Conservation (phyloP, 2,329 filamentous ascomycete genomes). For the Fusarium sp. region DNA sequence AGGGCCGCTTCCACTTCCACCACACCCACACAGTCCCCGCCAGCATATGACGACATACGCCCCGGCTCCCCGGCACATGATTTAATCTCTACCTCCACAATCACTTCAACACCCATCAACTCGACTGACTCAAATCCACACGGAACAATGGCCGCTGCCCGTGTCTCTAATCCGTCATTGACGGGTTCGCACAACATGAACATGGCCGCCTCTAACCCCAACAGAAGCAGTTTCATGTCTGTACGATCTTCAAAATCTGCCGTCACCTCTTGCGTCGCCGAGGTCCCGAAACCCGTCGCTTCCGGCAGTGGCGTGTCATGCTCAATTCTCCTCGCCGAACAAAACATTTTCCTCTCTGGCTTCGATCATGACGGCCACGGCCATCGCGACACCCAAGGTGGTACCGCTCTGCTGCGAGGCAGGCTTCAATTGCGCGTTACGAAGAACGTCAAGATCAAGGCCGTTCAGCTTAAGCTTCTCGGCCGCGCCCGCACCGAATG, state of each 20-base stretch:
- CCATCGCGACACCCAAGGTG: constrained; percentile 64
- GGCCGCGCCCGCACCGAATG: constrained; percentile 92
- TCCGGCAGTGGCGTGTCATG: constrained; percentile 81
- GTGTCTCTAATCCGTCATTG: constrained; percentile 33
- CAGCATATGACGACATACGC: constrained; percentile 49
- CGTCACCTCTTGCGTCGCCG: constrained; percentile 64
- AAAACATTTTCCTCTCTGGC: constrained; percentile 82
- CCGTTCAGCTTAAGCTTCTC: constrained; percentile 86
- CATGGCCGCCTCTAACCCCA: constrained; percentile 32
- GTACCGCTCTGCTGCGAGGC: constrained; percentile 89
- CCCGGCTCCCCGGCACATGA: constrained; percentile 42
- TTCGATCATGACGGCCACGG: constrained; percentile 78
- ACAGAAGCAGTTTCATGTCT: constrained; percentile 65
- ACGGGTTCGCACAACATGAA: constrained; percentile 42
- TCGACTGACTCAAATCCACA: constrained; percentile 35
- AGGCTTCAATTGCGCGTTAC: constrained; percentile 84
- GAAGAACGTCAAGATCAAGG: constrained; percentile 94
- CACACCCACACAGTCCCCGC: constrained; percentile 33
- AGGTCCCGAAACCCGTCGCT: constrained; percentile 79
- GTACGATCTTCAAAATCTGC: constrained; percentile 64
- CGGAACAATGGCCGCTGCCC: constrained; percentile 43
- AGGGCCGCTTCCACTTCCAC: constrained; percentile 13
- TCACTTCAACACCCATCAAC: constrained; percentile 30
- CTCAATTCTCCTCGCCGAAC: constrained; percentile 81
- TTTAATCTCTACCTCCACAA: constrained; percentile 39